phyloP scores from a whole-genome alignment of 305 asterid species.

The Fraxinus paxiana region DNA sequence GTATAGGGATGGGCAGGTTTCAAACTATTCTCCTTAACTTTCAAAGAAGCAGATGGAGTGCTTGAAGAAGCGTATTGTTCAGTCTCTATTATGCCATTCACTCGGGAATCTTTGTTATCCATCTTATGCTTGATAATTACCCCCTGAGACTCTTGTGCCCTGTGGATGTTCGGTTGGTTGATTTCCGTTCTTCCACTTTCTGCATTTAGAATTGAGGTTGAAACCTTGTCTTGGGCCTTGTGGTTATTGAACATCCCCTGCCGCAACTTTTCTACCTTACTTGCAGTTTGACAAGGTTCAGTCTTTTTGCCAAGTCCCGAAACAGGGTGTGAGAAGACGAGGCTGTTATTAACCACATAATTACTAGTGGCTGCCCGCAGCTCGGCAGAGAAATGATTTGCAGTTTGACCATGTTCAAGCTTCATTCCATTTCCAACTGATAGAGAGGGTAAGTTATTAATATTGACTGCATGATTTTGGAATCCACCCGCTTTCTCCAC shows the following conservation, averaged over 20 bases:
- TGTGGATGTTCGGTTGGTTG: constrained; percentile 6
- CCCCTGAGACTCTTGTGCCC: constrained; percentile 16
- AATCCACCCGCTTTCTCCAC: constrained; percentile 24
- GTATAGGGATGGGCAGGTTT: constrained; percentile 49
- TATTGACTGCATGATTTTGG: constrained; percentile 23
- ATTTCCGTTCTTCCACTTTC: constrained; percentile 30
- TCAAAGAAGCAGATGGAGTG: constrained; percentile 21
- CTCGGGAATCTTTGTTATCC: constrained; percentile 20
- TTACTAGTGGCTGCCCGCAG: constrained; percentile 16
- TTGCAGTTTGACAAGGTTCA: constrained; percentile 30
- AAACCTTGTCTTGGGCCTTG: constrained; percentile 17
- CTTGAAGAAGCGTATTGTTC: constrained; percentile 18
- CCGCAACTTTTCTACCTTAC: constrained; percentile 12
- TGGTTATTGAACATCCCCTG: constrained; percentile 4
- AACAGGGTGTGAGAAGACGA: constrained; percentile 23
- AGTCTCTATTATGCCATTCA: constrained; percentile 25
- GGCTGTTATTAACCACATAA: constrained; percentile 23
- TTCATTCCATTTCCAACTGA: constrained; percentile 34
- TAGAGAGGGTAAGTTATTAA: constrained; percentile 28
- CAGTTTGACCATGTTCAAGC: constrained; percentile 20
- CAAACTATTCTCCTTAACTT: constrained; percentile 26
- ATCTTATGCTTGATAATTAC: constrained; percentile 8
- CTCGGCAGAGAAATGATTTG: constrained; percentile 22
- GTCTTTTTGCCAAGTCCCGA: constrained; percentile 19
- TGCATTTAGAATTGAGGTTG: constrained; percentile 16